Conservation (phyloP, 176 grass and related monocot species). For the Hordeum marinum region DNA sequence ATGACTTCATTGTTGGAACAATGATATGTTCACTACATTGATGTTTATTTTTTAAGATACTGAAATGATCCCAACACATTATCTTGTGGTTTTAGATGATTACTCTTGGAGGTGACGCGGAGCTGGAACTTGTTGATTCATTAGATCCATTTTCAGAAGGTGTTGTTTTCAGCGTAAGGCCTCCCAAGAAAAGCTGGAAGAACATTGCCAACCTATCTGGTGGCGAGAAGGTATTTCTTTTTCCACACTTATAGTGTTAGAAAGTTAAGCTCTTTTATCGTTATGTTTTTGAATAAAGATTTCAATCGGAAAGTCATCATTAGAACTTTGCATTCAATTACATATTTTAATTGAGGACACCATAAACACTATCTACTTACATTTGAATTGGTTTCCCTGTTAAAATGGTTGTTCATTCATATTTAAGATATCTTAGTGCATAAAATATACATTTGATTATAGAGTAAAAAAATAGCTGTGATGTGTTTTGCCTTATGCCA, state of each 20-base stretch:
- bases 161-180: conserved; percentile 98
- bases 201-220: conserved; percentile 98
- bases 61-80: neutral
- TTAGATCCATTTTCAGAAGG: conserved; percentile 98
- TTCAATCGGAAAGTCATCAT: neutral
- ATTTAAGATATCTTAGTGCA: neutral
- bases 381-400: neutral
- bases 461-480: neutral
- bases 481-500: neutral
- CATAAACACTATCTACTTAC: neutral
- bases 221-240: conserved; percentile 78
- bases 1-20: too few species aligned
- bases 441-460: neutral
- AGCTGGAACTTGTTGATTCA: conserved; percentile 96
- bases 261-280: neutral
- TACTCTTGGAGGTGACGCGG: conserved; percentile 97
- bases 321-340: neutral
- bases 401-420: neutral
- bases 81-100: conserved; percentile 71
- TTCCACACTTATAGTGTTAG: neutral
- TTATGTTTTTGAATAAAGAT: conserved; percentile 9
- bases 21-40: too few species aligned
- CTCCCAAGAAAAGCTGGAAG: conserved; percentile 97
- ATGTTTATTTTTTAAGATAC: neutral
- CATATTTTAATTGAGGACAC: neutral